Evolutionary conservation across 352 stramenopile species (phyloP), one percentile per base, ranked within the genome.

Genomic region (Pythium insidiosum): DNA sequence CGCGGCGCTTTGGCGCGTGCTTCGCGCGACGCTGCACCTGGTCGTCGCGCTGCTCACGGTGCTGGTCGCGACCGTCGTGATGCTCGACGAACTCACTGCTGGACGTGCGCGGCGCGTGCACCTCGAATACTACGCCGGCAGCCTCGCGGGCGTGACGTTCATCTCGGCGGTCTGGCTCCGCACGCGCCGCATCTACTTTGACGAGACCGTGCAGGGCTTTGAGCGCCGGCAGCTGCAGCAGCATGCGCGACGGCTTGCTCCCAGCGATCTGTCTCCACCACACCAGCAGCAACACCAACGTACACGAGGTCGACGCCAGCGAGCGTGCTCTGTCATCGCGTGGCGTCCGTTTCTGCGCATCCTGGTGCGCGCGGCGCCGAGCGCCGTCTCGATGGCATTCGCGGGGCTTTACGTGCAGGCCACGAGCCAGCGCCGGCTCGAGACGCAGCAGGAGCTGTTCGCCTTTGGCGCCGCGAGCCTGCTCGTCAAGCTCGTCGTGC

Each of bases 401-500:
- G 46, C 56, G 21, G 58, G 50, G 0, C 34, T 41, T 16, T 67
- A 56, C 28, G 54, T 73, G 37, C 53, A 70, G 30, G 9, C 59
- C 6, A 44, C 62, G 16, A 58, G 53, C 19, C 34, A 24, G 12
- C 41, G 50, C 20, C 41, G 58, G 10, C 28, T 53, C 6, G 41
- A 53, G 15, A 50, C 50, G 11, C 39, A 48, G 16, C 46, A 35
- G 9, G 28, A 46, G 5, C 12, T 63, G 10, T 33, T 68, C 12
- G 26, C 29, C 28, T 68, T 66, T 18, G 46, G 60, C 21, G 50
- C 23, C 15, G 29, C 52, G 20, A 78, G 67, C 13, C 57, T 58
- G 12, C 21, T 46, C 12, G 36, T 61, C 12, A 79, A 79, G 21
- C 19, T 79, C 2, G 12, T 43, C 5, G 35, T 65, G 3, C 64